Base-by-base conservation (phyloP, 345 rosid genomes). In the Citrus inodora region DNA sequence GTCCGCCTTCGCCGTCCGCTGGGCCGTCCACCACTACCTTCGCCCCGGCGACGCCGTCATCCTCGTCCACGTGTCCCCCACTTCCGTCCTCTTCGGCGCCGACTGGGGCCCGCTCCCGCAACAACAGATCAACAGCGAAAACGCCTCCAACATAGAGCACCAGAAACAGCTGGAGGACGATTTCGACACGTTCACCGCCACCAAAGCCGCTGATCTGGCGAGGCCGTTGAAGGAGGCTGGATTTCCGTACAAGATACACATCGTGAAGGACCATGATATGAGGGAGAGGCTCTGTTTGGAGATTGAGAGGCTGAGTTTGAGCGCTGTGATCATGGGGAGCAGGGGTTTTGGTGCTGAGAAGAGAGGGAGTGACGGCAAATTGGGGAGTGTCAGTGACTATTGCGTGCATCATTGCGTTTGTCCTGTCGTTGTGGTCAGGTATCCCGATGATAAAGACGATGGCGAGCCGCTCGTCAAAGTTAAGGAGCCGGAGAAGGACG, bases 61-160 rank as follows among this genome's bases (percentile, higher is more conserved):
- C 83, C 90, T 96, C 71, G 91, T 96, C 87, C 99, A 96, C 80
- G 99, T 96, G n/a, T 89, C 97, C 56, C 97, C 99, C 8, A 96
- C 99, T 71, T 92, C 97, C 80, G 95, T 92, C 46, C 95, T 96
- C 69, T 94, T 87, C 81, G 99, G 99, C 72, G 99, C 99, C 67
- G 99, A 96, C 73, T 96, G 99, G 98, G 99, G 98, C 46, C 97
- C 98, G 2, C 91, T 91, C 30, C 91, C 97, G 71, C 88, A 82
- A 83, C 88, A 82, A 28, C 82, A 78, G 58, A 53, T 17, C 7
- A 17, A 17, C 7, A 53, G 58, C 58, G 58, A 53, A 46, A 46
- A 46, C 51, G 4, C 51, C 16, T 1, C 51, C 48, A 16, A 75
- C 67, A 80, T 65, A 2, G 80, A 74, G 8, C 70, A 79, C 28